Conservation (phyloP, 1,284 basidiomycete species). For the Gymnopus androsaceus region DNA sequence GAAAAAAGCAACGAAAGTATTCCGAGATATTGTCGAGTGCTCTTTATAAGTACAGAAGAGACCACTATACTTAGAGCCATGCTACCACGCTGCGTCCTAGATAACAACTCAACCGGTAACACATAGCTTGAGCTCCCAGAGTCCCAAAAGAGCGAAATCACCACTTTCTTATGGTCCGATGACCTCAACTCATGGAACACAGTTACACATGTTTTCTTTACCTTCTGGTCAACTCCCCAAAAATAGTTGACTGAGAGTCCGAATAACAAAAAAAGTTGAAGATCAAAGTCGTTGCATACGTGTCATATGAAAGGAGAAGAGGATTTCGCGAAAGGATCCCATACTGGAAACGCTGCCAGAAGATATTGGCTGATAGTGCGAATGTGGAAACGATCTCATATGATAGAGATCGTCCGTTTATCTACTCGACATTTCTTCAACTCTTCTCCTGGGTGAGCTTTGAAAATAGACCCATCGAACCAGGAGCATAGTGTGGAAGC, state of each 20-base stretch:
- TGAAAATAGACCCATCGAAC: neutral
- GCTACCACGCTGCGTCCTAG: neutral
- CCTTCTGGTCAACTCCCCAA: neutral
- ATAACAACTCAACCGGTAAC: neutral
- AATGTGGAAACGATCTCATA: no score
- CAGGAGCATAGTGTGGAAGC: slow-evolving; percentile 3
- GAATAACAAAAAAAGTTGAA: neutral
- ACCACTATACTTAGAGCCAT: neutral
- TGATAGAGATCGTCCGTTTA: neutral
- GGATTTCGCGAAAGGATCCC: no score
- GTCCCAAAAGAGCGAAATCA: no score
- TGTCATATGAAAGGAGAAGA: neutral
- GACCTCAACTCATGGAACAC: neutral
- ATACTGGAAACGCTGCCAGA: no score
- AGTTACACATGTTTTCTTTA: neutral
- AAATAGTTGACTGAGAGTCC: neutral
- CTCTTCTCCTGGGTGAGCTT: slow-evolving; percentile 3
- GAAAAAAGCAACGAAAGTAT: neutral
- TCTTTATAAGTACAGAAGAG: neutral
- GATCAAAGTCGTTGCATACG: neutral
- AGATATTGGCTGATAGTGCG: no score
- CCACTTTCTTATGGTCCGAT: neutral
- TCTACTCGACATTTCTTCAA: neutral
- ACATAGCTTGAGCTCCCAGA: no score
- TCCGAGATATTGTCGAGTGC: neutral